These are phyloP conservation scores for Achaetomium macrosporum DNA, from an alignment of 2,329 filamentous ascomycete species.

Conservation along the genomic window DNA sequence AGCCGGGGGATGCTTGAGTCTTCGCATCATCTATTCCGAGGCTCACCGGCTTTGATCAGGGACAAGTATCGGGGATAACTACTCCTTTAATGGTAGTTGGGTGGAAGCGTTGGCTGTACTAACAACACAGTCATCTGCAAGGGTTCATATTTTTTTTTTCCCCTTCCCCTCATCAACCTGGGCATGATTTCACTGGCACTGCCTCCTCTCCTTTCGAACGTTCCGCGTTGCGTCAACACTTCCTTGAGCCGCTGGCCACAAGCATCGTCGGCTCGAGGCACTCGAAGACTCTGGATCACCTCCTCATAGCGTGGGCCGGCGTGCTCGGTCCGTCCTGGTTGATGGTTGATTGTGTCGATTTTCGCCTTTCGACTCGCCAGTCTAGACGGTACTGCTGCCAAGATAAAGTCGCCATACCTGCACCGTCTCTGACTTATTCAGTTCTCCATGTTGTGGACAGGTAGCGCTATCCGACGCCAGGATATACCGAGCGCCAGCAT, in stretches of 20 bases:
- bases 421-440: background rate
- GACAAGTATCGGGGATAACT: conserved; percentile 16
- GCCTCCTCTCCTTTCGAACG: background rate
- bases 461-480: background rate
- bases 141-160: conserved; percentile 2
- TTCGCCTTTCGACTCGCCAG: background rate
- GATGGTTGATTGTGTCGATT: background rate
- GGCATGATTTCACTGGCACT: conserved; percentile 1
- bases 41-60: conserved; percentile 9
- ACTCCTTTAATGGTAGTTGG: conserved; percentile 11
- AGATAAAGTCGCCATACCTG: background rate
- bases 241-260: background rate
- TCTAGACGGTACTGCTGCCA: background rate
- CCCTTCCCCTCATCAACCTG: background rate
- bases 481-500: background rate
- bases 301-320: conserved; percentile 1
- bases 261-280: background rate
- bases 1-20: conserved; percentile 2
- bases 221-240: background rate
- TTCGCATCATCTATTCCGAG: conserved; percentile 9
- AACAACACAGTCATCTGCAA: conserved; percentile 13
- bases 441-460: background rate
- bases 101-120: conserved; percentile 13
- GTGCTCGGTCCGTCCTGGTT: background rate
- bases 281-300: background rate